Evolutionary conservation across 2,329 filamentous ascomycete genomes (phyloP), one percentile per base, ranked within the genome.

Genomic region (Aureobasidium pullulans): DNA sequence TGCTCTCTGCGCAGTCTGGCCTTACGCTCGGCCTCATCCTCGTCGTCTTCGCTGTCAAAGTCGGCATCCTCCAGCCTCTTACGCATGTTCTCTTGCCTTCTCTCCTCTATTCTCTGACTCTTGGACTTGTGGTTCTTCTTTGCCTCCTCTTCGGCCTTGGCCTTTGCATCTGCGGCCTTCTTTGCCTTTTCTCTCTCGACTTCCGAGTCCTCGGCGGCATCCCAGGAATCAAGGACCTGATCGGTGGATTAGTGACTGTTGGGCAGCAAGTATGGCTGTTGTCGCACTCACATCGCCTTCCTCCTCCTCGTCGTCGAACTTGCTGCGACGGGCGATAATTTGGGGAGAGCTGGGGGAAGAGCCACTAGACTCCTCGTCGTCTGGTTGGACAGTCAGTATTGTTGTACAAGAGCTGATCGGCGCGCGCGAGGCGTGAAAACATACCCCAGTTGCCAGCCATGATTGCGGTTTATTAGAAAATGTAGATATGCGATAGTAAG

Each of bases 121-220:
- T 93, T 96, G 72, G 85, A 83, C 80, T 97, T 97, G 80, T 96
- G 95, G 69, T 86, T 90, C 57, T 90, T 90, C 44, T 89, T 90
- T 7, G 90, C 90, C 69, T 90, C 89, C 46, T 89, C 92, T 0
- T 92, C 90, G 31, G 90, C 91, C 76, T 95, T 95, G 61, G 88
- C 90, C 76, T 96, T 95, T 57, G 84, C 88, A 70, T 90, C 92
- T 6, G 82, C 87, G 53, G 86, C 90, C 78, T 93, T 94, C 76
- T 88, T 89, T 31, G 84, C 89, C 81, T 97, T 99, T 76, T 96
- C 92, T 69, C 91, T 89, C 79, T 99, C 94, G 68, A 86, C 93
- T 69, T 99, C 94, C 63, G 91, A 96, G 77, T 99, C 94, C 71
- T 97, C 94, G 66, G 89, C 92, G 61, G 90, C 93, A 70, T 97